phyloP scores from a whole-genome alignment of 2,329 filamentous ascomycete genomes.

The Colletotrichum navitas region DNA sequence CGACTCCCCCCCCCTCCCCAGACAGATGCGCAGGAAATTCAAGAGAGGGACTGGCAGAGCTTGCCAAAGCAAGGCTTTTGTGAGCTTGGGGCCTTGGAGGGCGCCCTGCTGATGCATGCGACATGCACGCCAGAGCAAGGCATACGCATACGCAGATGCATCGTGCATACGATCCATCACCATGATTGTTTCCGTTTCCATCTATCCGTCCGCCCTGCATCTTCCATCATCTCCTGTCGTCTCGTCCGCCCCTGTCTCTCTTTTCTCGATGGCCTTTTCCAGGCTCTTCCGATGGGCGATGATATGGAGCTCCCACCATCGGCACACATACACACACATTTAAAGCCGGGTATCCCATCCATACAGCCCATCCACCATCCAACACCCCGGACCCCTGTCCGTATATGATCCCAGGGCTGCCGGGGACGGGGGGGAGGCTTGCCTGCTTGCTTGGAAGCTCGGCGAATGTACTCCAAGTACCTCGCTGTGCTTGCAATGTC shows the following conservation, averaged over 20 bases:
- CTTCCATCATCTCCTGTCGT: background rate
- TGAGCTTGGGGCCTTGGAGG: background rate
- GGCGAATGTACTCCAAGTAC: slow-evolving; percentile 3
- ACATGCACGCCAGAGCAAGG: slow-evolving; percentile 9
- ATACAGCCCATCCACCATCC: background rate
- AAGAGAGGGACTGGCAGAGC: background rate
- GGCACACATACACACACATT: no score
- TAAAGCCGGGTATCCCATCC: background rate
- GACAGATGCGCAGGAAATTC: background rate
- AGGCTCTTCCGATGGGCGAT: background rate
- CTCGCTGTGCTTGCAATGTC: background rate
- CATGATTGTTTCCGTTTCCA: background rate
- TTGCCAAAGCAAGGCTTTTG: slow-evolving; percentile 7
- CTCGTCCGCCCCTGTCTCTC: background rate
- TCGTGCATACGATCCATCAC: background rate
- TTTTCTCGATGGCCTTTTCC: background rate
- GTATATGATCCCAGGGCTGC: slow-evolving; percentile 13
- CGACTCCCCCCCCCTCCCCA: no score
- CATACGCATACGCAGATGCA: slow-evolving; percentile 4
- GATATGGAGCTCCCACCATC: slow-evolving; percentile 1
- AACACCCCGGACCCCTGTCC: background rate
- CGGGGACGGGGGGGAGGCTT: background rate
- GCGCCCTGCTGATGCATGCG: background rate
- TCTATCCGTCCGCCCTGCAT: background rate
- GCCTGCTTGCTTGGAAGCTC: slow-evolving; percentile 6